Evolutionary conservation across 108 stramenopile genomes (phyloP), one percentile per base, ranked within the genome.

Genomic region (Cyclotella atomus): DNA sequence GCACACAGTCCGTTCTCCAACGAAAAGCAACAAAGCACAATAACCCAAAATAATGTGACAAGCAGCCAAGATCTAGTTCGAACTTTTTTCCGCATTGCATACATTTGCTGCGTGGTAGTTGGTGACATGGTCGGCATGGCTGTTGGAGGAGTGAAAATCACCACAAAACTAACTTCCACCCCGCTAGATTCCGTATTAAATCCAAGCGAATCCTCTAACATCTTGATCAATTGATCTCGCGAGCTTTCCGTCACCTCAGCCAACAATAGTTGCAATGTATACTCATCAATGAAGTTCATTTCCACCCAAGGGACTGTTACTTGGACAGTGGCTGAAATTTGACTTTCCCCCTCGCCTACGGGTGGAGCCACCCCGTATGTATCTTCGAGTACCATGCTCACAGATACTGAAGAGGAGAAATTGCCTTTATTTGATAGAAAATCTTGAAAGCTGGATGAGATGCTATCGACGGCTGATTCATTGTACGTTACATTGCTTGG

Each of bases 1-100:
- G 55, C 55, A 56, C 55, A 56, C 27, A 56, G 17, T 28, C 55
- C 55, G 28, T 56, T 56, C 55, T 56, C 55, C 30, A 56, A 56
- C 30, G 55, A 28, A 56, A 56, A 56, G 25, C 55, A 56, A 5
- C 29, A 21, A 21, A 56, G 28, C 5, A 56, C 55, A 56, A 56
- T 56, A 7, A 56, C 30, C 55, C 55, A 56, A 30, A 56, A 30
- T 8, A 56, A 56, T 16, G 55, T 17, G 2, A 56, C 55, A 5
- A 30, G 28, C 55, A 24, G 3, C 55, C 55, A 56, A 5, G 24
- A 24, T 9, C 55, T 28, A 4, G 10, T 56, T 27, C 10, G 7
- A 4, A 56, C 6, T 30, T 30, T 28, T 17, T 16, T 56, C 30
- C 27, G 24, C 5, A 28, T 28, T 8, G 27, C 55, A 7, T 27